A percentile compares a stretch with the other conserved stretches of the same genome.
Evolutionary conservation across 2,329 filamentous ascomycete genomes (phyloP).

Genomic region (Phialemoniopsis sp.): DNA sequence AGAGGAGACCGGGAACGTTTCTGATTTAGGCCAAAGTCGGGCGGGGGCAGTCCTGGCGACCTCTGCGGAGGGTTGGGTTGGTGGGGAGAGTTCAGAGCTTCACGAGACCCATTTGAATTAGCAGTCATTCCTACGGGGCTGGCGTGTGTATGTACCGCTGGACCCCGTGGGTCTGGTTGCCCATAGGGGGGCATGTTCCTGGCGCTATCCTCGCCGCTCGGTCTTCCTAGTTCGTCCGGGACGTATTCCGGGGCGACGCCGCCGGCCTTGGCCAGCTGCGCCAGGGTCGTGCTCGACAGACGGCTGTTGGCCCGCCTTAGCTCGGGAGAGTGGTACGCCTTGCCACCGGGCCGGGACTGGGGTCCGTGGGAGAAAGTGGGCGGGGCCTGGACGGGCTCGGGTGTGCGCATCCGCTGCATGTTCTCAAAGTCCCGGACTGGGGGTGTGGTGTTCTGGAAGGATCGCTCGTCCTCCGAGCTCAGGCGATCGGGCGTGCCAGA

Average conservation of each 20-base stretch:
- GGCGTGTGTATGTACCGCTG: conserved; percentile 43
- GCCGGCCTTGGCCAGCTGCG: conserved; percentile 71
- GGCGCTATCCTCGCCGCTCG: conserved; percentile 22
- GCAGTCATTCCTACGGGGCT: conserved; percentile 46
- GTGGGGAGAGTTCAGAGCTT: conserved; percentile 41
- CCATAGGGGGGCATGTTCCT: conserved; percentile 20
- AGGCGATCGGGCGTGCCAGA: conserved; percentile 45
- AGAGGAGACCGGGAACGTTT: conserved; percentile 41
- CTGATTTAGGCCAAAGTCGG: conserved; percentile 32
- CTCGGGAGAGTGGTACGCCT: conserved; percentile 72
- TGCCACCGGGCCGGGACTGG: conserved; percentile 63
- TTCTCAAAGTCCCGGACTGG: conserved; percentile 47
- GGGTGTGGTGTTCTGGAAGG: conserved; percentile 24
- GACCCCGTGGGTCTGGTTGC: conserved; percentile 31
- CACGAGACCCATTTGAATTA: conserved; percentile 49
- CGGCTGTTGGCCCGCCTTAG: conserved; percentile 77
- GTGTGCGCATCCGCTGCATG: conserved; percentile 55
- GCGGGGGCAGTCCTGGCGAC: conserved; percentile 33
- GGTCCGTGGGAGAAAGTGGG: conserved; percentile 77
- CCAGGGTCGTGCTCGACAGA: conserved; percentile 76
- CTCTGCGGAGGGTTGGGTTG: conserved; percentile 22
- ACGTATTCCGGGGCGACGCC: conserved; percentile 35
- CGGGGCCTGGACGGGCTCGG: conserved; percentile 72
- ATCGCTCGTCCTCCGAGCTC: conserved; percentile 53
- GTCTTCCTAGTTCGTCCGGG: conserved; percentile 21